Percentiles rank a stretch among this genome's conserved stretches.
These are phyloP conservation scores for Leccinum imitatum DNA, from an alignment of 768 basidiomycete genomes.

Conservation along the genomic window DNA sequence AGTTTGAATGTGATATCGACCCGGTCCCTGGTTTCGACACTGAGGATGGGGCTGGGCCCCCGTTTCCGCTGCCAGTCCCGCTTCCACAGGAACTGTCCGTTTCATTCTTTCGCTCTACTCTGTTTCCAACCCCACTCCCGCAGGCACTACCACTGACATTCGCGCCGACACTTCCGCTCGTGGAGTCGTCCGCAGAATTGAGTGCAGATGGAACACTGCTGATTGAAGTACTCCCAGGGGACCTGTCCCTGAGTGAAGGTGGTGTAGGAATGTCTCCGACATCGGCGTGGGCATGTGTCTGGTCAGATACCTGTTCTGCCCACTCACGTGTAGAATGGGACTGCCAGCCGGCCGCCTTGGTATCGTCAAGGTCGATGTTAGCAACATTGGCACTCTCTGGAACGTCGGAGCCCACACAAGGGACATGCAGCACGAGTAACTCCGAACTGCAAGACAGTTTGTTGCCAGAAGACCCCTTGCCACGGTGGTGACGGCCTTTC, in stretches of 20 bases:
- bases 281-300: constrained; percentile 21
- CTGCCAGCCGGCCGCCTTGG: constrained; percentile 24
- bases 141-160: constrained; percentile 15
- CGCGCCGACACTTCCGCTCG: constrained; percentile 13
- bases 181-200: constrained; percentile 27
- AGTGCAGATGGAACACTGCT: constrained; percentile 26
- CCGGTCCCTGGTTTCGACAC: constrained; percentile 19
- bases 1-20: constrained; percentile 28
- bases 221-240: constrained; percentile 25
- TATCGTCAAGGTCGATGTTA: constrained; percentile 17
- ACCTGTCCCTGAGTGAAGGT: constrained; percentile 19
- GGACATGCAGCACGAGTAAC: constrained; percentile 32
- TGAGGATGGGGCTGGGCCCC: constrained; percentile 14
- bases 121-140: constrained; percentile 5
- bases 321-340: constrained; percentile 41
- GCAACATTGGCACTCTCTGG: constrained; percentile 19
- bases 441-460: constrained; percentile 20
- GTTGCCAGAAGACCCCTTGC: constrained; percentile 1
- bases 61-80: constrained; percentile 14
- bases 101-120: constrained; percentile 11
- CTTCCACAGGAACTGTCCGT: constrained; percentile 15
- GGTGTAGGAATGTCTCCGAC: constrained; percentile 5
- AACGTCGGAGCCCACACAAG: constrained; percentile 18
- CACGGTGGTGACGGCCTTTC: constrained; percentile 15
- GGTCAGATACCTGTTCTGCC: constrained; percentile 43